Base-by-base conservation (phyloP, 257 asterid species). In the Osmanthus fragrans region DNA sequence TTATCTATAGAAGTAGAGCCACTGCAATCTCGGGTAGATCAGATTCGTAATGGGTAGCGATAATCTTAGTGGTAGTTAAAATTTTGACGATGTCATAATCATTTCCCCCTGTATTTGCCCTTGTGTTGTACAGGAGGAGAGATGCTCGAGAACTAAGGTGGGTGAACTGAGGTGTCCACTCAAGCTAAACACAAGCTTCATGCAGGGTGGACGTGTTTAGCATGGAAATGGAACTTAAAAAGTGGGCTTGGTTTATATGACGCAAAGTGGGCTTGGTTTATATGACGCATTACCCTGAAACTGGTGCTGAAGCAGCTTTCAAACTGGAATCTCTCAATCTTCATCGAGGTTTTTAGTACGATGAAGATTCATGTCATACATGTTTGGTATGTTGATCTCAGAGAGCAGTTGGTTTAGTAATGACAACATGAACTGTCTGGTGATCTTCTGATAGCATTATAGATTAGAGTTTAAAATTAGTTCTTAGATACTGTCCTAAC, bases 51-150 rank as follows among this genome's bases (percentile, higher is more conserved):
- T 85, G 84, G 89, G 70, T 88, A 88, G 92, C 74, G 78, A 73
- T 87, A 86, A 82, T 85, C 75, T 23, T 90, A 89, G 91, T 45
- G 88, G 87, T 91, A 84, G 90, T 63, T 86, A 85, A 85, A 74
- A 63, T 88, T 82, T 83, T 87, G 87, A 83, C 84, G 87, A 82
- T 90, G 90, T 85, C 91, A 84, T 91, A 85, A 87, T 85, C 79
- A 23, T 78, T 87, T 86, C 89, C 87, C 85, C 89, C 85, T 92
- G 90, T 84, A 87, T 91, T 89, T 92, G 92, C 90, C 92, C 88
- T 91, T 87, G 90, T 88, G 92, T 90, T 89, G 94, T 83, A 86
- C 92, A 91, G 92, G 97, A 80, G 83, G 80, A 83, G 86, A 86
- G 88, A 82, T 86, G 92, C 87, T 82, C 77, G 82, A 71, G 77